Conservation (phyloP, 768 basidiomycete genomes). For the Phaffia australis region DNA sequence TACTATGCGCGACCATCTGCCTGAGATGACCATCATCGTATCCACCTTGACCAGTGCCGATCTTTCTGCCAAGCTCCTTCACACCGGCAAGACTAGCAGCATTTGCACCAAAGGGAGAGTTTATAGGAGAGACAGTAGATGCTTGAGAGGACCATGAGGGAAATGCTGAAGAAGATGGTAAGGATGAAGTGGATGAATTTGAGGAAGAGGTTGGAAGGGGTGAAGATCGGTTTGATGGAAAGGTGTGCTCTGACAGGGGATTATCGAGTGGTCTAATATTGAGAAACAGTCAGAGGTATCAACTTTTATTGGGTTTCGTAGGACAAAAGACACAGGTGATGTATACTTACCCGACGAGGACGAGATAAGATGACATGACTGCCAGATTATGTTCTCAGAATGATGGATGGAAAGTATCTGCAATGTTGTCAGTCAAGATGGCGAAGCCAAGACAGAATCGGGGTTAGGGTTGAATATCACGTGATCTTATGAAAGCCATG, state of each 20-base stretch:
- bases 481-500: no score
- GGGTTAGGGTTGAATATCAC: no score
- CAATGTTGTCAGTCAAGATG: no score
- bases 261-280: conserved; percentile 38
- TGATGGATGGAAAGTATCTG: background rate
- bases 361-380: conserved; percentile 41
- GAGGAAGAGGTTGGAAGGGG: conserved; percentile 28
- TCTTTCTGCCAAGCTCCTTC: conserved; percentile 46
- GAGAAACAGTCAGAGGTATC: background rate
- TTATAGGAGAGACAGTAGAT: conserved; percentile 26
- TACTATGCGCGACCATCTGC: conserved; percentile 98
- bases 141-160: conserved; percentile 21
- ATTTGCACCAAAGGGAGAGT: conserved; percentile 25
- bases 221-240: conserved; percentile 35
- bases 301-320: background rate
- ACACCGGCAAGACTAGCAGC: conserved; percentile 27
- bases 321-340: background rate
- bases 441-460: no score
- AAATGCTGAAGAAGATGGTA: conserved; percentile 24
- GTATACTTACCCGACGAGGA: conserved; percentile 36
- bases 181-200: conserved; percentile 24
- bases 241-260: conserved; percentile 40
- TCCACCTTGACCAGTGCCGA: conserved; percentile 65
- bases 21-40: conserved; percentile 74
- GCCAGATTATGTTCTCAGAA: background rate